Conservation (phyloP, 208 protist genomes). For the Trypanosoma cruzi region DNA sequence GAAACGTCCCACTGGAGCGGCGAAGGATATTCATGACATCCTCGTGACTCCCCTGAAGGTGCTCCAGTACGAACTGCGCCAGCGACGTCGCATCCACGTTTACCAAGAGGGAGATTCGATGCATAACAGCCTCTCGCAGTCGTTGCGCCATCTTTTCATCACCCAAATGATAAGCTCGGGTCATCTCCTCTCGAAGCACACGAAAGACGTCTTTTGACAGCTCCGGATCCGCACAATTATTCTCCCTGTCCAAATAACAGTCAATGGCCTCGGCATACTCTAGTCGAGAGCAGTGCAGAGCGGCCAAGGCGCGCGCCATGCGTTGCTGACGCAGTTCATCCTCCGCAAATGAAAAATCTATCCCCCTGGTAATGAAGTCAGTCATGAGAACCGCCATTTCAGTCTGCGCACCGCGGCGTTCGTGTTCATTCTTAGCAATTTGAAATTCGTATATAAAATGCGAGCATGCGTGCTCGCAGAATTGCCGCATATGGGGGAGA, state of each 20-base stretch:
- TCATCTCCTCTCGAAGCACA: conserved; percentile 57
- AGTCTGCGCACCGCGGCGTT: conserved; percentile 40
- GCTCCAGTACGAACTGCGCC: conserved; percentile 76
- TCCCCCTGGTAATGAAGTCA: conserved; percentile 20
- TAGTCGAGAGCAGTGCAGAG: conserved; percentile 42
- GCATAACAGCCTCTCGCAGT: conserved; percentile 60
- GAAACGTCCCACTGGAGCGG: conserved; percentile 58
- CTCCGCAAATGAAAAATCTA: conserved; percentile 35
- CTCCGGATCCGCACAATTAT: conserved; percentile 39
- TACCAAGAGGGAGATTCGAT: conserved; percentile 49
- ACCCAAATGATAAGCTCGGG: conserved; percentile 15
- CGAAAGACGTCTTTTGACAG: conserved; percentile 59
- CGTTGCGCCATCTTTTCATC: conserved; percentile 6
- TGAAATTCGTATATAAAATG: conserved; percentile 65
- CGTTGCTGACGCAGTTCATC: conserved; percentile 44
- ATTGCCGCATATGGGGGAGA: conserved; percentile 13
- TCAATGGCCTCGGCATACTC: conserved; percentile 64
- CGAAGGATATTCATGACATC: conserved; percentile 69
- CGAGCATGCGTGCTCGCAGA: conserved; percentile 41
- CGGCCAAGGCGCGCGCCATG: conserved; percentile 65
- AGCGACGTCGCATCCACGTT: conserved; percentile 59
- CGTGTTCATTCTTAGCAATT: conserved; percentile 31
- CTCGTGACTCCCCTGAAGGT: conserved; percentile 59
- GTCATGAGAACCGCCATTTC: conserved; percentile 41
- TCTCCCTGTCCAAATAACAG: conserved; percentile 56